These are phyloP conservation scores for Aspergillus bertholletiae DNA, from an alignment of 495 filamentous ascomycete genomes.

Conservation along the genomic window DNA sequence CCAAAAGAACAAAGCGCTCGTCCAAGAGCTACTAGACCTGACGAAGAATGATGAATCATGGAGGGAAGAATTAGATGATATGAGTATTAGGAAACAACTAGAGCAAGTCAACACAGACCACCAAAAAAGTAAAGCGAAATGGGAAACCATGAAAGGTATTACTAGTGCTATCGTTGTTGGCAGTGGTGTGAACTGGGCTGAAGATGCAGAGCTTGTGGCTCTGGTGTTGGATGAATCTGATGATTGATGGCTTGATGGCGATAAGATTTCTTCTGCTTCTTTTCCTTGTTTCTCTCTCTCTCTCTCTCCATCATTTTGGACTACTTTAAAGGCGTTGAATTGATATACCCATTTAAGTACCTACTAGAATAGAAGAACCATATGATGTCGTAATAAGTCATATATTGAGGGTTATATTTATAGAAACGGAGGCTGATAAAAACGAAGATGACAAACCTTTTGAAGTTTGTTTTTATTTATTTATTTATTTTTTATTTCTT, in stretches of 20 bases:
- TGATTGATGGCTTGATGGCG: conserved; percentile 30
- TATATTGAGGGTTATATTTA: too few species aligned
- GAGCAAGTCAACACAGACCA: conserved; percentile 53
- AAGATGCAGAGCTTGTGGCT: conserved; percentile 62
- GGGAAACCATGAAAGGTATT: conserved; percentile 72
- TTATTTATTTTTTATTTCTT: background rate
- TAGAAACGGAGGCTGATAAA: too few species aligned
- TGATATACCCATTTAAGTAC: conserved; percentile 4
- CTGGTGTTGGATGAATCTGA: conserved; percentile 74
- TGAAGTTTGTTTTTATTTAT: background rate
- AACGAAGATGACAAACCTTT: too few species aligned
- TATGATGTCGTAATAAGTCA: too few species aligned
- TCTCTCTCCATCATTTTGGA: background rate
- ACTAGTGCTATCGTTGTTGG: conserved; percentile 72
- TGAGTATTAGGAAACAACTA: conserved; percentile 49
- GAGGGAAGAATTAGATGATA: conserved; percentile 47
- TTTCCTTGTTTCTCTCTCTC: too few species aligned
- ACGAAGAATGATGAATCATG: conserved; percentile 53
- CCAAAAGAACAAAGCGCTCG: conserved; percentile 59
- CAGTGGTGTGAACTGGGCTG: conserved; percentile 81
- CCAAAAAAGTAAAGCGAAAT: conserved; percentile 54
- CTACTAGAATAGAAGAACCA: background rate
- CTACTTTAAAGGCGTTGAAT: conserved; percentile 15
- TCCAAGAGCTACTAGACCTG: conserved; percentile 56
- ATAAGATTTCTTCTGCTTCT: too few species aligned